Percentiles rank a stretch among this genome's conserved stretches.
phyloP scores from a whole-genome alignment of 441 rosid genomes.

The Melastoma candidum region DNA sequence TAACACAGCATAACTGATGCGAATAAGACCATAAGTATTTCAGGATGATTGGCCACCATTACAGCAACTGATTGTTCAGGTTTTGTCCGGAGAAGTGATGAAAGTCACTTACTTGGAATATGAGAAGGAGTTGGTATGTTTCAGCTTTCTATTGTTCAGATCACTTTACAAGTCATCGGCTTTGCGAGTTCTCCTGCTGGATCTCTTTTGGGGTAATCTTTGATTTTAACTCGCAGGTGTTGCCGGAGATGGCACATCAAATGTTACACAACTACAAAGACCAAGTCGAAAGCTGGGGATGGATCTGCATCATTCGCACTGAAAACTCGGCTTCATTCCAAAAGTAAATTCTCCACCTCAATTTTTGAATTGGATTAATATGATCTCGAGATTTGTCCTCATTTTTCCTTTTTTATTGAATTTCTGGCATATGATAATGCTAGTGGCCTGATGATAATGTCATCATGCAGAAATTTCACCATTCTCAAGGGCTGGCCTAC shows the following conservation, averaged over 20 bases:
- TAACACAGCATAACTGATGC: slow-evolving; percentile 11
- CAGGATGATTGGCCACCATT: slow-evolving; percentile 6
- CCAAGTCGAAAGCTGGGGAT: slow-evolving; percentile 85
- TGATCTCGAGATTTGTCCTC: too few species aligned
- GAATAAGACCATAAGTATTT: too few species aligned
- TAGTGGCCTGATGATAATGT: background rate
- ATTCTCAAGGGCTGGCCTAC: too few species aligned
- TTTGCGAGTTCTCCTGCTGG: too few species aligned
- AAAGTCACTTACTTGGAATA: slow-evolving; percentile 51
- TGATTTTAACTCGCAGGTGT: slow-evolving; percentile 34
- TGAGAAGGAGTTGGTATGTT: slow-evolving; percentile 64
- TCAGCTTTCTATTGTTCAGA: slow-evolving; percentile 3
- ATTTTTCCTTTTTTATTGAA: too few species aligned
- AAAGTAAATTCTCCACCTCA: slow-evolving; percentile 37
- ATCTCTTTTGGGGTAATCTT: too few species aligned
- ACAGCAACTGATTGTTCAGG: slow-evolving; percentile 33
- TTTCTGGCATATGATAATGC: background rate
- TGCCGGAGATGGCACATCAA: slow-evolving; percentile 85
- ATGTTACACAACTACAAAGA: slow-evolving; percentile 63
- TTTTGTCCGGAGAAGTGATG: slow-evolving; percentile 69
- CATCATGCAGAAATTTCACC: slow-evolving; percentile 52
- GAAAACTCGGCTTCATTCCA: slow-evolving; percentile 59
- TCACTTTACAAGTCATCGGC: too few species aligned
- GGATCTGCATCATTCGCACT: slow-evolving; percentile 69
- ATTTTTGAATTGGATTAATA: slow-evolving; percentile 3